Evolutionary conservation across 257 asterid genomes (phyloP).

Genomic region (Anisodus acutangulus): DNA sequence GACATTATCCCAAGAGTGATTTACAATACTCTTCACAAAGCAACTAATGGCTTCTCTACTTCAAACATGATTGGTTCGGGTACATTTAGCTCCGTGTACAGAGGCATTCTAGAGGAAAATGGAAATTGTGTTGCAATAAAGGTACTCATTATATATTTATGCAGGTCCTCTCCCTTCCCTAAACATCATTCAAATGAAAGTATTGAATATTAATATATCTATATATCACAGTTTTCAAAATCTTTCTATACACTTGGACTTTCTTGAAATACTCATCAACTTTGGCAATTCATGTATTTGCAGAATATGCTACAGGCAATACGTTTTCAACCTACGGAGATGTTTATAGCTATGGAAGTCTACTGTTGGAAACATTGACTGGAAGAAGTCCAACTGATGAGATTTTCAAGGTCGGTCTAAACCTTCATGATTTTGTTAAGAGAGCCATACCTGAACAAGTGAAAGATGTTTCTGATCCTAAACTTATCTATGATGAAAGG

Average conservation of each 20-base stretch:
- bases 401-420: constrained; percentile 31
- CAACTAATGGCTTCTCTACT: constrained; percentile 34
- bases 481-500: constrained; percentile 27
- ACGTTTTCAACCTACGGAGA: constrained; percentile 41
- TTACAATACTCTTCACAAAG: constrained; percentile 30
- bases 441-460: constrained; percentile 36
- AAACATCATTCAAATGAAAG: too few relatives aligned
- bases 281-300: neutral
- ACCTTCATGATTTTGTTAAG: constrained; percentile 33
- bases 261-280: neutral
- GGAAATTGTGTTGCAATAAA: constrained; percentile 36
- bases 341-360: constrained; percentile 45
- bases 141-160: constrained; percentile 15
- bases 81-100: constrained; percentile 35
- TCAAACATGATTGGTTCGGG: constrained; percentile 34
- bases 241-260: neutral
- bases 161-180: neutral
- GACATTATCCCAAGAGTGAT: constrained; percentile 28
- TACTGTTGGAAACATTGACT: constrained; percentile 39
- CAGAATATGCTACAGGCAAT: constrained; percentile 45
- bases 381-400: constrained; percentile 45
- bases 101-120: constrained; percentile 31
- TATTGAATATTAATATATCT: neutral
- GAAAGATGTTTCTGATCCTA: constrained; percentile 34
- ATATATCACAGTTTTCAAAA: too few relatives aligned